Base-by-base conservation (phyloP, 1,284 basidiomycete species). In the Boletellus dicymbophilus region DNA sequence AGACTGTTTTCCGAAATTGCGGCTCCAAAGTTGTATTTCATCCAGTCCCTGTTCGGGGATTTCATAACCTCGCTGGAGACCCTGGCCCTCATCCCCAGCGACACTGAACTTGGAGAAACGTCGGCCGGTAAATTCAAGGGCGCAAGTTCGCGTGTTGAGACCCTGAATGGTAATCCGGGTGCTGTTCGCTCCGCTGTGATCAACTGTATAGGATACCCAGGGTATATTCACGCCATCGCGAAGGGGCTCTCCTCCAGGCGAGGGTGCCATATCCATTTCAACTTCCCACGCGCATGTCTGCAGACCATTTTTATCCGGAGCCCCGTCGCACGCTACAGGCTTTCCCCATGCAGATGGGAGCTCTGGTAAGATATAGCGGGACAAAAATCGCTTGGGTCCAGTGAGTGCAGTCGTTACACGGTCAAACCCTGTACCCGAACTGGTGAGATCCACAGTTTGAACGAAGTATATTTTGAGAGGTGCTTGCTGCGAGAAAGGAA, bases 401-500 rank as follows among this genome's bases (percentile, higher is more conserved):
- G 73, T 75, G 1, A 90, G 65, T 6, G 70, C 62, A 0, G 85
- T 77, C 12, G 48, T 54, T 49, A 57, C 27, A 49, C 55, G 48
- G 45, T 61, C 58, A 4, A 66, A 41, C 28, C 37, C 44, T 20
- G 56, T 48, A 20, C 56, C 62, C 4, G 51, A 46, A 21, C 60
- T 49, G 37, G 61, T 61, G 33, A 89, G 66, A 44, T 77, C 66
- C 18, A 88, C 72, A 1, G 61, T 71, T 60, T 90, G 87, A 44
- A 76, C 73, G 72, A 88, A 90, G 65, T 75, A 87, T 0, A 89
- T 67, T 55, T 88, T 90, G 57, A 90, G 69, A 0, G 87, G 86
- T 4, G 75, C 66, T 22, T 76, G 65, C 26, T 72, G 65, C 13
- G 78, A 78, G 69, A 90, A 90, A 0, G 88, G 88, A 68, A 82